Conservation (phyloP, 495 filamentous ascomycete genomes). For the Collariella sp. region DNA sequence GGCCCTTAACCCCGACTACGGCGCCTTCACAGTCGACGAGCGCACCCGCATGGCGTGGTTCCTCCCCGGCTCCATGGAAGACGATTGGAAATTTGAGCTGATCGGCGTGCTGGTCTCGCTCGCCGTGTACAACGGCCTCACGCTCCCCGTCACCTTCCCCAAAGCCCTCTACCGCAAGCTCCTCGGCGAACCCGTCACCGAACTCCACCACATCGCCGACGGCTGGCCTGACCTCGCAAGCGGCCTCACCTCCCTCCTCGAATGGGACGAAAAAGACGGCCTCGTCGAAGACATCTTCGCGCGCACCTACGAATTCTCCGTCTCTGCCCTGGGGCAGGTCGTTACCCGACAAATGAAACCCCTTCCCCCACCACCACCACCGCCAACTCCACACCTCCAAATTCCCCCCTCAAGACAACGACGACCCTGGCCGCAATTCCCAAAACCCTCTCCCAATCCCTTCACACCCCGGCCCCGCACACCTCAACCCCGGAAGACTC, state of each 20-base stretch:
- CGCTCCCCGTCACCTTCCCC: conserved; percentile 81
- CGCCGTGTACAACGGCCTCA: conserved; percentile 91
- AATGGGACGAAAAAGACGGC: conserved; percentile 65
- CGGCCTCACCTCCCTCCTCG: conserved; percentile 59
- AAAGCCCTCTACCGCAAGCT: conserved; percentile 75
- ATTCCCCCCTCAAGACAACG: conserved; percentile 2
- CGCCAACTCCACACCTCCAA: neutral
- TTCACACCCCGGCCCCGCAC: conserved; percentile 20
- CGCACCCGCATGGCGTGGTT: conserved; percentile 79
- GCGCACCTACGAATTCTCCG: conserved; percentile 76
- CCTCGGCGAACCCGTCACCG: conserved; percentile 53
- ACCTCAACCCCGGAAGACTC: conserved; percentile 32
- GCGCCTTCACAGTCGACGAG: conserved; percentile 64
- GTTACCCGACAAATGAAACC: conserved; percentile 42
- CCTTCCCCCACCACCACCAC: neutral
- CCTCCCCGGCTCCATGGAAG: conserved; percentile 67
- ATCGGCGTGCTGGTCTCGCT: conserved; percentile 79
- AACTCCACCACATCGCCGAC: conserved; percentile 68
- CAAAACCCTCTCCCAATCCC: conserved; percentile 10
- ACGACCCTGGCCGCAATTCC: conserved; percentile 39
- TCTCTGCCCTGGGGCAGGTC: conserved; percentile 54
- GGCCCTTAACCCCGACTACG: conserved; percentile 66
- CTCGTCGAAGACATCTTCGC: conserved; percentile 72
- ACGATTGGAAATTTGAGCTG: conserved; percentile 82
- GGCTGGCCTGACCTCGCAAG: conserved; percentile 76